Conservation (phyloP, 805 yeast genomes). For the Hanseniaspora jakobsenii region DNA sequence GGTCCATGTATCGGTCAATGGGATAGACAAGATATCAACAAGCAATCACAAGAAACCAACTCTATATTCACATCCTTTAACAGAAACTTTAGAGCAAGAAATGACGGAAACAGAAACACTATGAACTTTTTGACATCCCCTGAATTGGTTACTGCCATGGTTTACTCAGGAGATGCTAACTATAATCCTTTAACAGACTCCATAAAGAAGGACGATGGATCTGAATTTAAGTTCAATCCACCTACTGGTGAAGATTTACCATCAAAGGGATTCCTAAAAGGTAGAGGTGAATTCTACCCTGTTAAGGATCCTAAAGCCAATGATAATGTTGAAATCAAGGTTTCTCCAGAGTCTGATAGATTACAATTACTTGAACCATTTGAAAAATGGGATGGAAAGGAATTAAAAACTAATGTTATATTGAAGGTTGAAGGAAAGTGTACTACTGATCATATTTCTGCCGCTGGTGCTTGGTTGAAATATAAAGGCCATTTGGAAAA, state of each 20-base stretch:
- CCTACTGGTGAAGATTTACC: conserved; percentile 83
- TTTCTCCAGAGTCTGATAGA: conserved; percentile 84
- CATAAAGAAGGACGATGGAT: conserved; percentile 59
- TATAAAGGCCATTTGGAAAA: conserved; percentile 96
- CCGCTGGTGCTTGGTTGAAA: conserved; percentile 98
- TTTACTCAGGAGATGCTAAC: conserved; percentile 82
- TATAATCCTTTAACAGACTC: conserved; percentile 86
- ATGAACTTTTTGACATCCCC: conserved; percentile 98
- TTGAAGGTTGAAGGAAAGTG: conserved; percentile 95
- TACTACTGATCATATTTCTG: conserved; percentile 96
- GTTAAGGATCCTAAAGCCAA: conserved; percentile 53
- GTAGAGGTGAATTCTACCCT: conserved; percentile 67
- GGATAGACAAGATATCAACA: conserved; percentile 78
- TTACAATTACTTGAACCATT: conserved; percentile 85
- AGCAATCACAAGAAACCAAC: conserved; percentile 54
- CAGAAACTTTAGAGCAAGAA: conserved; percentile 95
- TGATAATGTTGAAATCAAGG: conserved; percentile 47
- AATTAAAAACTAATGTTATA: conserved; percentile 60
- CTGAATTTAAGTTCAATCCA: conserved; percentile 62
- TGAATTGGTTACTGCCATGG: conserved; percentile 93
- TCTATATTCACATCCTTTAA: conserved; percentile 94
- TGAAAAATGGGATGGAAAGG: conserved; percentile 74
- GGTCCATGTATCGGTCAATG: conserved; percentile 99
- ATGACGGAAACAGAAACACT: conserved; percentile 95
- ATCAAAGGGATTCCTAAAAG: conserved; percentile 57